Percentiles rank a stretch among this genome's conserved stretches.
phyloP scores from a whole-genome alignment of 2,329 filamentous ascomycete genomes.

The Paecilomyces dactylethromorphus region DNA sequence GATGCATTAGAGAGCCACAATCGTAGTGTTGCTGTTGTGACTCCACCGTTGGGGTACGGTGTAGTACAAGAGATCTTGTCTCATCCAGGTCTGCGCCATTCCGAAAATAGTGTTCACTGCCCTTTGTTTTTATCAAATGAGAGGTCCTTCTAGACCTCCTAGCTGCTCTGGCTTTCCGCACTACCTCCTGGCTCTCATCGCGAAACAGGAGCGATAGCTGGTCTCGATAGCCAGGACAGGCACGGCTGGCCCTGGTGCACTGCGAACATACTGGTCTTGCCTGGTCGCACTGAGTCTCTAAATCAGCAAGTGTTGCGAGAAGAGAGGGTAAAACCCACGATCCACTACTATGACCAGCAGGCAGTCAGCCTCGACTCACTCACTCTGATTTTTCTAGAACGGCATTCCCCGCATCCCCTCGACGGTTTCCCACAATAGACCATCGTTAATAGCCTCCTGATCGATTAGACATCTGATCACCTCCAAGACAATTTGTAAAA shows the following conservation, averaged over 20 bases:
- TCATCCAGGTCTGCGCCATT: slow-evolving; percentile 1
- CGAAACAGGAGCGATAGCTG: slow-evolving; percentile 60
- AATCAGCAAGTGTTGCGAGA: slow-evolving; percentile 3
- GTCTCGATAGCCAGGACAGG: slow-evolving; percentile 59
- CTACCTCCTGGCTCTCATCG: slow-evolving; percentile 58
- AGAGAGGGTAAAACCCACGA: neutral
- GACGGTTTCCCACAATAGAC: slow-evolving; percentile 26
- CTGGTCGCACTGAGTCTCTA: slow-evolving; percentile 51
- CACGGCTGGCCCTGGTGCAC: slow-evolving; percentile 54
- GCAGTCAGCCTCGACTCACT: slow-evolving; percentile 7
- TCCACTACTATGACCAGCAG: slow-evolving; percentile 3
- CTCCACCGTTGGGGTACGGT: neutral
- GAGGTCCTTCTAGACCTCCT: slow-evolving; percentile 5
- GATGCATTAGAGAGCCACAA: neutral
- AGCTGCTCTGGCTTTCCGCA: slow-evolving; percentile 44
- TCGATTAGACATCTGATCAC: no score
- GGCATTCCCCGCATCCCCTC: slow-evolving; percentile 29
- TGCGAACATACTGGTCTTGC: slow-evolving; percentile 55
- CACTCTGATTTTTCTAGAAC: slow-evolving; percentile 25
- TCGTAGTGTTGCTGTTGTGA: neutral
- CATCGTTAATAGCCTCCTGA: slow-evolving; percentile 11
- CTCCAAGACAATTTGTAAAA: no score
- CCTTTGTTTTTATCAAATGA: neutral
- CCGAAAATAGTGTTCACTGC: slow-evolving; percentile 6
- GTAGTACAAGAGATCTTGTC: neutral